phyloP scores from a whole-genome alignment of 1,284 basidiomycete genomes.

The Puccinia novopanici region DNA sequence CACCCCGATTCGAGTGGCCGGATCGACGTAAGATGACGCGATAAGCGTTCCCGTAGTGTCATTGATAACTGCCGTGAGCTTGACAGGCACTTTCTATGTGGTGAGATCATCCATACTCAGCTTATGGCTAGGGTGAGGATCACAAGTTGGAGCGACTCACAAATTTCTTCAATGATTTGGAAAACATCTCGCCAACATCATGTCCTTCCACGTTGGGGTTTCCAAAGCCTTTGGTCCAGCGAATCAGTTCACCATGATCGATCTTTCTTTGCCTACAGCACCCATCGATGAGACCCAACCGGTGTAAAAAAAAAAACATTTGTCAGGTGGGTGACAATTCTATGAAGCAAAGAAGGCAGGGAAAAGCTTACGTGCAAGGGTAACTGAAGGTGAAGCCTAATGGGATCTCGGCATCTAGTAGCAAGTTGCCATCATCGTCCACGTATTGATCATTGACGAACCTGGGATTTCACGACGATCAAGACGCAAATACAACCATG shows the following conservation, averaged over 20 bases:
- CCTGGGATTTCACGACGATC: conserved; percentile 46
- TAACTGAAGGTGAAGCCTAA: conserved; percentile 85
- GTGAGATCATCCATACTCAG: background rate
- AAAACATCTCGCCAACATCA: conserved; percentile 92
- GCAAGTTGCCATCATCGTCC: conserved; percentile 66
- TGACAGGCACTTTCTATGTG: conserved; percentile 66
- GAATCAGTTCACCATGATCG: conserved; percentile 90
- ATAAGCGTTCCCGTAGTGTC: conserved; percentile 97
- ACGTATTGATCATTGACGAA: conserved; percentile 80
- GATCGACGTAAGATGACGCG: too few species aligned
- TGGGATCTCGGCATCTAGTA: conserved; percentile 73
- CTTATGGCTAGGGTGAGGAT: conserved; percentile 18
- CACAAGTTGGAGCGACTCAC: conserved; percentile 54
- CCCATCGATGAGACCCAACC: background rate
- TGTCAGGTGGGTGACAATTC: background rate
- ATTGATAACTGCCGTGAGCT: conserved; percentile 84
- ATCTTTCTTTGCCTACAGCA: conserved; percentile 74
- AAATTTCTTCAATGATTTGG: conserved; percentile 72
- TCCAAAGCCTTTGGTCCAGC: conserved; percentile 99
- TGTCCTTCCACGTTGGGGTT: conserved; percentile 86
- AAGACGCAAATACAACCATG: background rate
- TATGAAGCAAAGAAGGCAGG: background rate
- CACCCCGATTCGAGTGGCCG: too few species aligned
- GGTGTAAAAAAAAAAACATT: conserved; percentile 4
- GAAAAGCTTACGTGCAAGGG: conserved; percentile 32